Evolutionary conservation across 306 rosid genomes (phyloP).

Genomic region (Trichosanthes cucumerina): DNA sequence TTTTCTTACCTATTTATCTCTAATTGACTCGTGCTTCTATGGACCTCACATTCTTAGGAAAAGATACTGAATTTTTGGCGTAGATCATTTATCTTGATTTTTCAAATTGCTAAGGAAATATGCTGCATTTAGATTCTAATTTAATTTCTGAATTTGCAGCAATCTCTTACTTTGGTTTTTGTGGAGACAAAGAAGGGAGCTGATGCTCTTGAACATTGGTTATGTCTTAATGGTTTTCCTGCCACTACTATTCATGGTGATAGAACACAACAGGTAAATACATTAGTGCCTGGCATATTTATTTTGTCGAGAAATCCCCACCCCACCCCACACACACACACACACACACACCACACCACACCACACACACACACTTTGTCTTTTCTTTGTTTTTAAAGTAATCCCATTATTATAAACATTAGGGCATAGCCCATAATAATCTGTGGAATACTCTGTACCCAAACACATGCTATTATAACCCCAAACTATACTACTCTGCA

Average conservation of each 20-base stretch:
- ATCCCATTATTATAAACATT: background rate
- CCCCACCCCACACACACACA: too few species aligned
- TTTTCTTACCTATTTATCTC: background rate
- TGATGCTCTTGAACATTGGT: constrained; percentile 83
- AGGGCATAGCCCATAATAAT: too few species aligned
- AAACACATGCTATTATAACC: too few species aligned
- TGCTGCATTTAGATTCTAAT: background rate
- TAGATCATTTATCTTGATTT: background rate
- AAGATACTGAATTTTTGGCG: background rate
- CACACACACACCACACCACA: too few species aligned
- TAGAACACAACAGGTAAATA: constrained; percentile 78
- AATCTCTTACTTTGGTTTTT: constrained; percentile 81
- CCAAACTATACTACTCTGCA: too few species aligned
- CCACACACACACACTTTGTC: too few species aligned
- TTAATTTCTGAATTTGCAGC: constrained; percentile 36
- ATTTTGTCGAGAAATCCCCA: background rate
- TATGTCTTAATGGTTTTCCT: constrained; percentile 76
- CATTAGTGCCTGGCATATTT: background rate
- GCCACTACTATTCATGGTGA: constrained; percentile 97
- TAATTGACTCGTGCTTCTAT: background rate
- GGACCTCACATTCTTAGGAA: background rate
- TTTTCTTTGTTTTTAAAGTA: background rate
- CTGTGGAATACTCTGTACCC: too few species aligned
- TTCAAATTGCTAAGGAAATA: background rate
- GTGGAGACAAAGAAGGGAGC: constrained; percentile 99